Evolutionary conservation across 2,329 filamentous ascomycete genomes (phyloP).

Genomic region (Exophiala oligosperma): DNA sequence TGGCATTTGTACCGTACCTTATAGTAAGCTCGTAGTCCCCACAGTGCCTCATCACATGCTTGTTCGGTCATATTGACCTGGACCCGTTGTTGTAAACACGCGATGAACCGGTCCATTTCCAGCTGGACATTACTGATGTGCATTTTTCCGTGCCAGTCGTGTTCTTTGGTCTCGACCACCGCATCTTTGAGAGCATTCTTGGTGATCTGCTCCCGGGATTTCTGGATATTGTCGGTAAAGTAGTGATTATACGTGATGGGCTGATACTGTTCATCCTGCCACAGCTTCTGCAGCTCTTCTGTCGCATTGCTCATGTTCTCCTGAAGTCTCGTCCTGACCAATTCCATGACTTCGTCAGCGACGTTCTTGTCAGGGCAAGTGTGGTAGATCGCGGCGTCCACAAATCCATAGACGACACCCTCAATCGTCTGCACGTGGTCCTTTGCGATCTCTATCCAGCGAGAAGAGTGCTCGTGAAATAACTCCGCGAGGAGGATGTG

Average conservation of each 20-base stretch:
- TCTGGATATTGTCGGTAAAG: slow-evolving; percentile 35
- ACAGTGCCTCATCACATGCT: not conserved
- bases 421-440: not conserved
- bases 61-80: not conserved
- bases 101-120: not conserved
- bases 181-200: not conserved
- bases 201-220: slow-evolving; percentile 1
- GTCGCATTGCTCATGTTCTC: no score
- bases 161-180: not conserved
- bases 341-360: not conserved
- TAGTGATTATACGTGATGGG: slow-evolving; percentile 31
- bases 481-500: not conserved
- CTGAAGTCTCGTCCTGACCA: not conserved
- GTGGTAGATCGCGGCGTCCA: not conserved
- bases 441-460: not conserved
- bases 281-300: no score
- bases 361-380: not conserved
- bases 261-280: no score
- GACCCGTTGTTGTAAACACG: not conserved
- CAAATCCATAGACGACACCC: not conserved
- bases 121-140: not conserved
- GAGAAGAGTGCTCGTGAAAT: not conserved
- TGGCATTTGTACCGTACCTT: not conserved
- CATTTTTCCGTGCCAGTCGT: not conserved
- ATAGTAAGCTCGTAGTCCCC: not conserved